Conservation (phyloP, 345 rosid species). For the Microcos paniculata region DNA sequence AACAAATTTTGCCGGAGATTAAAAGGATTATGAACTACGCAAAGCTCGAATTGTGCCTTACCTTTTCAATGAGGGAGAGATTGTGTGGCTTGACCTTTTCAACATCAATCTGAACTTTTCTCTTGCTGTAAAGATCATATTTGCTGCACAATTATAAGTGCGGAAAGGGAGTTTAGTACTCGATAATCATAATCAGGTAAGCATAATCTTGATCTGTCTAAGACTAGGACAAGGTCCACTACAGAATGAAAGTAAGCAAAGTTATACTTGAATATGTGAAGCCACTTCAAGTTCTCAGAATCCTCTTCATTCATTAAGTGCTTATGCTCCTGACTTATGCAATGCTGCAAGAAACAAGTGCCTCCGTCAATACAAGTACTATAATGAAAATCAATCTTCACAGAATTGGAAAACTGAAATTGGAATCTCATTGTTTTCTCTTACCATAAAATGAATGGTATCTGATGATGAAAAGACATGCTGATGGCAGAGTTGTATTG, state of each 20-base stretch:
- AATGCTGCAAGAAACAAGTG: conserved; percentile 41
- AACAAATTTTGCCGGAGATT: neutral
- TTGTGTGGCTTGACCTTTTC: conserved; percentile 65
- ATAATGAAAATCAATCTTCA: neutral
- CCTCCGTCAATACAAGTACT: neutral
- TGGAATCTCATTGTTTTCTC: neutral
- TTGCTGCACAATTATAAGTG: conserved; percentile 41
- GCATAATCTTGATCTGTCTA: neutral
- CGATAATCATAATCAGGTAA: neutral
- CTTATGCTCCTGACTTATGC: conserved; percentile 47
- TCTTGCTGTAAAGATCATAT: conserved; percentile 68
- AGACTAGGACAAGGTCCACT: no score
- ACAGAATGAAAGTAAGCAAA: neutral
- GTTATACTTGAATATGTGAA: conserved; percentile 61
- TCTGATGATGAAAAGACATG: conserved; percentile 65
- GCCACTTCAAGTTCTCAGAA: conserved; percentile 60
- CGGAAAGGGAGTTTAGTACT: neutral
- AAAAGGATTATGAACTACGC: neutral
- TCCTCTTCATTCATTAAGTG: conserved; percentile 69
- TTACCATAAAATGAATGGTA: conserved; percentile 70
- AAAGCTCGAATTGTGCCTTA: conserved; percentile 7
- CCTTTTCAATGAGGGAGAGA: conserved; percentile 59
- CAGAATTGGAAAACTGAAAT: neutral
- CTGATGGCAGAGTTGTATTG: conserved; percentile 55
- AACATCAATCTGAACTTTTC: conserved; percentile 57